phyloP scores from a whole-genome alignment of 2,329 filamentous ascomycete species.

The Penicillium sp. region DNA sequence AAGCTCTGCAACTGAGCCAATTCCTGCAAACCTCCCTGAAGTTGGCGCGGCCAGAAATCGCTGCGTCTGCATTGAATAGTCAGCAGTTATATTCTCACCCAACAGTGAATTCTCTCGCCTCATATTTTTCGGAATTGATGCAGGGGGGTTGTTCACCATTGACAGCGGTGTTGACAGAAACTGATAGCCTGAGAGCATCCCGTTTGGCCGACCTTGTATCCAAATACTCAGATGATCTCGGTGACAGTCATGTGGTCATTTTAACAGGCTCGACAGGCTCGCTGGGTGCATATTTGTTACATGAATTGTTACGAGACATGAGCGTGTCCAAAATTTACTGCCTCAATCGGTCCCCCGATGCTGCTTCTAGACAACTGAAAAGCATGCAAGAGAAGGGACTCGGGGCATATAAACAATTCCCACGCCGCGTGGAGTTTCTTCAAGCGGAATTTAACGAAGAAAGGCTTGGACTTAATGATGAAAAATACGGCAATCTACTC shows the following conservation, averaged over 20 bases:
- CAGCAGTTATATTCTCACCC: background rate
- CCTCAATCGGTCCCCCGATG: slow-evolving; percentile 19
- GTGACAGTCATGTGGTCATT: slow-evolving; percentile 5
- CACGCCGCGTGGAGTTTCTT: slow-evolving; percentile 38
- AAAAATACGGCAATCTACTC: slow-evolving; percentile 26
- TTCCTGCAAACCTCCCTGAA: slow-evolving; percentile 10
- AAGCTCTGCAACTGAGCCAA: slow-evolving; percentile 8
- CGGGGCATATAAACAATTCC: background rate
- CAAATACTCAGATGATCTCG: slow-evolving; percentile 3
- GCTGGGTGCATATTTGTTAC: slow-evolving; percentile 22
- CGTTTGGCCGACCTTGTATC: slow-evolving; percentile 7
- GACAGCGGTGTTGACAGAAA: slow-evolving; percentile 1
- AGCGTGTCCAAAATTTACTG: slow-evolving; percentile 20
- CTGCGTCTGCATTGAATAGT: slow-evolving; percentile 3
- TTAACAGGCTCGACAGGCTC: slow-evolving; percentile 25
- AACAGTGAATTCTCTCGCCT: background rate
- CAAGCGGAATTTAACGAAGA: slow-evolving; percentile 24
- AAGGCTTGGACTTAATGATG: slow-evolving; percentile 27
- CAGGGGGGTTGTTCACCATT: slow-evolving; percentile 1
- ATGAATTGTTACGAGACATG: slow-evolving; percentile 7
- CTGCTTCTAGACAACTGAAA: slow-evolving; percentile 3
- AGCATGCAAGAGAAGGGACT: slow-evolving; percentile 9
- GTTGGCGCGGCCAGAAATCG: slow-evolving; percentile 3
- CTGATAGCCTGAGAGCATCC: slow-evolving; percentile 7
- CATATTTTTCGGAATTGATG: slow-evolving; percentile 9